Percentiles rank a stretch among this genome's conserved stretches.
phyloP scores from a whole-genome alignment of 1,284 basidiomycete species.

The Cryptococcus sp. region DNA sequence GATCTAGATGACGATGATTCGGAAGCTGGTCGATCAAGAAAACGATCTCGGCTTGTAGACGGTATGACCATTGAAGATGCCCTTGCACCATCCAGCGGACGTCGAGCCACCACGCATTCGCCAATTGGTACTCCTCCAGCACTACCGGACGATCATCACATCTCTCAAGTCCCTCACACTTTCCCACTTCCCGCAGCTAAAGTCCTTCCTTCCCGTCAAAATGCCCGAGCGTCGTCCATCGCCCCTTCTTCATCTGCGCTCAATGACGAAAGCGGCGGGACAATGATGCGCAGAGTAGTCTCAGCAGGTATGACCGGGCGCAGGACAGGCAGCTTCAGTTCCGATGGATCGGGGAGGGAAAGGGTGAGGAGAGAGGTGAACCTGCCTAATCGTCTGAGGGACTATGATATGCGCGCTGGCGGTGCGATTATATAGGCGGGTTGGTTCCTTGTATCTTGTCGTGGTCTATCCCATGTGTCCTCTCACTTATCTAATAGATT shows the following conservation, averaged over 20 bases:
- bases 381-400: slow-evolving; percentile 36
- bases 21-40: not conserved
- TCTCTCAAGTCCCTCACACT: slow-evolving; percentile 8
- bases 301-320: slow-evolving; percentile 1
- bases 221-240: not conserved
- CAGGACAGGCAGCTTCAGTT: slow-evolving; percentile 11
- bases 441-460: not conserved
- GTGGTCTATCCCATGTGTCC: not conserved
- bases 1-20: slow-evolving; percentile 13
- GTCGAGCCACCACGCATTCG: slow-evolving; percentile 15
- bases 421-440: slow-evolving; percentile 3
- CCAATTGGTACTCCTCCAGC: slow-evolving; percentile 12
- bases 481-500: not conserved
- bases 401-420: slow-evolving; percentile 31
- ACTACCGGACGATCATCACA: slow-evolving; percentile 4
- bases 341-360: slow-evolving; percentile 25
- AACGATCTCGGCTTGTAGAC: slow-evolving; percentile 2
- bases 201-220: slow-evolving; percentile 8
- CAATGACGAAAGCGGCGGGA: slow-evolving; percentile 3
- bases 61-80: too few relatives aligned
- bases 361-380: slow-evolving; percentile 34
- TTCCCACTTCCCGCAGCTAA: slow-evolving; percentile 10
- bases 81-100: not conserved
- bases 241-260: slow-evolving; percentile 4
- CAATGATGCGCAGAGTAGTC: slow-evolving; percentile 14